These are phyloP conservation scores for Bertia moriformis DNA, from an alignment of 2,329 filamentous ascomycete species.

Conservation along the genomic window DNA sequence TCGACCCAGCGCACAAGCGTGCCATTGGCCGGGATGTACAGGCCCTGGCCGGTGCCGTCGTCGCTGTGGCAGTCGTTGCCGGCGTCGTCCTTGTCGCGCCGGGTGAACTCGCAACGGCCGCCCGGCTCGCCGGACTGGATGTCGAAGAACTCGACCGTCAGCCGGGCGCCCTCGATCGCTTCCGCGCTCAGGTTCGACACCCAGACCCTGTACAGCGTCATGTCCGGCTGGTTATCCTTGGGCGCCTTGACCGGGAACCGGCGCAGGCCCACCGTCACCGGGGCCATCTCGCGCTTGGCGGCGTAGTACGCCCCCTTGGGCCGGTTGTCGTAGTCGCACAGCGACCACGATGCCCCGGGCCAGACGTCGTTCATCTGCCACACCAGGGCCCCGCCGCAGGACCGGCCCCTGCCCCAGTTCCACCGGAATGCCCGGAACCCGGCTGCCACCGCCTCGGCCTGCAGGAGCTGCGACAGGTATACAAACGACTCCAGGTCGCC, in stretches of 20 bases:
- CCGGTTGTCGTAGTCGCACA: slow-evolving; percentile 64
- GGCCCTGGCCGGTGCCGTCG: not conserved
- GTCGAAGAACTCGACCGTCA: too few species aligned
- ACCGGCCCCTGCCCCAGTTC: slow-evolving; percentile 59
- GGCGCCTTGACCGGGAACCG: slow-evolving; percentile 12
- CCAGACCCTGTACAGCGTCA: too few species aligned
- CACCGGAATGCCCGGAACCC: slow-evolving; percentile 59
- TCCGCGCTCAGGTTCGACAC: not conserved
- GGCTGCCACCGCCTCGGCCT: slow-evolving; percentile 49
- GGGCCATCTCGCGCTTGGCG: slow-evolving; percentile 64
- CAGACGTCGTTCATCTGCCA: slow-evolving; percentile 84
- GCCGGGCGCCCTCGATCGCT: too few species aligned
- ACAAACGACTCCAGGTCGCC: slow-evolving; percentile 59
- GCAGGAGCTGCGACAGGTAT: slow-evolving; percentile 57
- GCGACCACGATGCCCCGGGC: slow-evolving; percentile 68
- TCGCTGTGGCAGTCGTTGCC: not conserved
- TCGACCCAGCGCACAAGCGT: too few species aligned
- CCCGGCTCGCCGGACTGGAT: not conserved
- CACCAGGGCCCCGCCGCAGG: slow-evolving; percentile 63
- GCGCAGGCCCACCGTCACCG: slow-evolving; percentile 36
- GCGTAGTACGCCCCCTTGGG: slow-evolving; percentile 70
- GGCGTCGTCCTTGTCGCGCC: not conserved
- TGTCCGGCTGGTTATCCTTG: too few species aligned
- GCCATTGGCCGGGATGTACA: not conserved
- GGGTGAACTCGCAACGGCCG: not conserved